Percentiles rank a stretch among this genome's conserved stretches.
These are phyloP conservation scores for Oryza meyeriana DNA, from an alignment of 176 grass and related monocot genomes.

Conservation along the genomic window DNA sequence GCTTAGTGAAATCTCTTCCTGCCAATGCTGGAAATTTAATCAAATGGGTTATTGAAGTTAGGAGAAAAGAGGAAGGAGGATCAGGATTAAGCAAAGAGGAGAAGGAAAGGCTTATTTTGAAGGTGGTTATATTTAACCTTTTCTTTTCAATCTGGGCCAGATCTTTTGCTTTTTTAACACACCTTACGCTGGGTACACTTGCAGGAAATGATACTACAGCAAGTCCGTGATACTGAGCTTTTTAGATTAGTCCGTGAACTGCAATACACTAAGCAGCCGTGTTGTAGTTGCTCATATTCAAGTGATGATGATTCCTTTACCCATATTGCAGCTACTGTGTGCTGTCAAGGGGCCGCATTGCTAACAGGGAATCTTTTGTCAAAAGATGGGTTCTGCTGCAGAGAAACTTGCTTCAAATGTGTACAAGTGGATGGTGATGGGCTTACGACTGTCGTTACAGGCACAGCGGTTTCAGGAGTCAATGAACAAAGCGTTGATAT, in stretches of 20 bases:
- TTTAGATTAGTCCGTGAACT: conserved; percentile 50
- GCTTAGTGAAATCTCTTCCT: conserved; percentile 56
- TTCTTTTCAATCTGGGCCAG: conserved; percentile 2
- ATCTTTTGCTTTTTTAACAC: background rate
- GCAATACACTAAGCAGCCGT: conserved; percentile 36
- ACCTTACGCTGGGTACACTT: background rate
- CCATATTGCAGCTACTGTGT: conserved; percentile 46
- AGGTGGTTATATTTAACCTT: conserved; percentile 40
- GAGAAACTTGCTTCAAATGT: conserved; percentile 52
- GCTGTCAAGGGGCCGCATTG: conserved; percentile 72
- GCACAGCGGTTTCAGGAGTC: conserved; percentile 36
- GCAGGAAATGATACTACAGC: conserved; percentile 71
- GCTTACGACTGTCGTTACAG: conserved; percentile 41
- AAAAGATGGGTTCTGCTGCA: conserved; percentile 57
- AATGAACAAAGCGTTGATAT: conserved; percentile 53
- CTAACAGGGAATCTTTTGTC: conserved; percentile 44
- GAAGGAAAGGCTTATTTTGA: conserved; percentile 53
- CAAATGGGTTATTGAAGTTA: conserved; percentile 85
- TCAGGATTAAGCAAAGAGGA: conserved; percentile 66
- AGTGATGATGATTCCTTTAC: conserved; percentile 34
- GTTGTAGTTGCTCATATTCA: conserved; percentile 23
- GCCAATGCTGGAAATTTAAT: conserved; percentile 71
- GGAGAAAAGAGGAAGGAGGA: conserved; percentile 71
- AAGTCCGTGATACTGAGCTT: conserved; percentile 62
- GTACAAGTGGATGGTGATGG: conserved; percentile 41